These are phyloP conservation scores for Hypoxylon perforatum DNA, from an alignment of 495 filamentous ascomycete genomes.

Conservation along the genomic window DNA sequence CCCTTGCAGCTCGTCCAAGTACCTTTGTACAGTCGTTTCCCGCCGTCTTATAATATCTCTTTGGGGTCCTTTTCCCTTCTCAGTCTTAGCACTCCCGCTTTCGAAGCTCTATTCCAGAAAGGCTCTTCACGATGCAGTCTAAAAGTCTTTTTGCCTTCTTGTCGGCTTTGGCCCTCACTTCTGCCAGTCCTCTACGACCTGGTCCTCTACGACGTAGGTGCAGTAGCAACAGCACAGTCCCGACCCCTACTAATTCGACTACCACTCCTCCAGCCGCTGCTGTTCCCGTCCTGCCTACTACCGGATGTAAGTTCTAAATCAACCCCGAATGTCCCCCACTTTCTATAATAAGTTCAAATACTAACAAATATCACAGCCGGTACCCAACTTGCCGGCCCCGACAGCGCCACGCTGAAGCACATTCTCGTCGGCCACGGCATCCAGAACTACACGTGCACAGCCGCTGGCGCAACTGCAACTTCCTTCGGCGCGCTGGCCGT, in stretches of 20 bases:
- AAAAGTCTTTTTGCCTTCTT: slow-evolving; percentile 37
- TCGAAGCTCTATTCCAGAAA: slow-evolving; percentile 3
- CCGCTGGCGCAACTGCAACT: slow-evolving; percentile 38
- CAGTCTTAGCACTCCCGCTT: background rate
- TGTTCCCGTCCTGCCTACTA: slow-evolving; percentile 39
- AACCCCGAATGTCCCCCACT: slow-evolving; percentile 23
- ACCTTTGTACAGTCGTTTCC: slow-evolving; percentile 24
- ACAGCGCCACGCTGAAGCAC: slow-evolving; percentile 62
- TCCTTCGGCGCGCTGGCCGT: slow-evolving; percentile 73
- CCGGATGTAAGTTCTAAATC: slow-evolving; percentile 41
- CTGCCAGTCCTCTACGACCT: slow-evolving; percentile 44
- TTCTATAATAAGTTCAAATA: slow-evolving; percentile 8
- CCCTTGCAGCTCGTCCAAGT: slow-evolving; percentile 21
- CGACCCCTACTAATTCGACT: slow-evolving; percentile 14
- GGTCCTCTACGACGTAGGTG: slow-evolving; percentile 43
- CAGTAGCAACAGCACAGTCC: slow-evolving; percentile 15
- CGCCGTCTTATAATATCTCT: slow-evolving; percentile 35
- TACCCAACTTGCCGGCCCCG: slow-evolving; percentile 59
- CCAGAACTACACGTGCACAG: slow-evolving; percentile 79
- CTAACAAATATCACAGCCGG: slow-evolving; percentile 39
- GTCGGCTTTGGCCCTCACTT: slow-evolving; percentile 47
- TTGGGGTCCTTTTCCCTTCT: slow-evolving; percentile 16
- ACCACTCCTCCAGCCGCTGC: slow-evolving; percentile 15
- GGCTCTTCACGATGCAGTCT: slow-evolving; percentile 40
- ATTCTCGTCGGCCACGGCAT: slow-evolving; percentile 76